Conservation (phyloP, 345 rosid species). For the Eucalyptus erythrocorys region DNA sequence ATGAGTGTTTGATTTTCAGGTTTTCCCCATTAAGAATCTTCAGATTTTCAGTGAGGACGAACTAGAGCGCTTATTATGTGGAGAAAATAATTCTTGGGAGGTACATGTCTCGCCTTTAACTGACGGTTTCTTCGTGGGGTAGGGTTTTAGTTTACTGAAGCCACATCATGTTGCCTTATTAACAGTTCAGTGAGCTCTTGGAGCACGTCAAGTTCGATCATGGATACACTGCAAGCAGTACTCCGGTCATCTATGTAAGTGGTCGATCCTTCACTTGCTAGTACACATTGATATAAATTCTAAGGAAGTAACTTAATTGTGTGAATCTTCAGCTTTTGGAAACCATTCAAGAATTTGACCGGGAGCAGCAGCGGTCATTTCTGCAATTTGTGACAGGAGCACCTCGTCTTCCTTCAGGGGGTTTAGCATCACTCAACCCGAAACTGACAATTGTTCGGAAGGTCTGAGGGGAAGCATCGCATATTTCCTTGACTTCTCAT, state of each 20-base stretch:
- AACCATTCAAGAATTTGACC: slow-evolving; percentile 58
- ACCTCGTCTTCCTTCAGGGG: slow-evolving; percentile 93
- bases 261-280: background rate
- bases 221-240: slow-evolving; percentile 97
- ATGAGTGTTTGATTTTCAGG: slow-evolving; percentile 25
- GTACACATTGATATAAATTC: background rate
- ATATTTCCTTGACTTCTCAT: background rate
- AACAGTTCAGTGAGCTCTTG: slow-evolving; percentile 65
- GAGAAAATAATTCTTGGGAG: slow-evolving; percentile 62
- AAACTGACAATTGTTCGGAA: slow-evolving; percentile 90
- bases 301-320: background rate
- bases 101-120: slow-evolving; percentile 18
- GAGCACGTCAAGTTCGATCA: slow-evolving; percentile 97
- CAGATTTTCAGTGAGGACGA: slow-evolving; percentile 75
- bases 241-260: slow-evolving; percentile 59
- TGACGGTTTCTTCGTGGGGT: background rate
- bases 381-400: slow-evolving; percentile 94
- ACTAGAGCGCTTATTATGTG: slow-evolving; percentile 75
- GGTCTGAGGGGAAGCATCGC: slow-evolving; percentile 16
- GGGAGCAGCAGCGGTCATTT: slow-evolving; percentile 59
- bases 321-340: slow-evolving; percentile 54
- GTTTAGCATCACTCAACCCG: slow-evolving; percentile 79
- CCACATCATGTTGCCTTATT: background rate
- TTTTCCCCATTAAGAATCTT: slow-evolving; percentile 65
- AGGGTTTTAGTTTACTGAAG: background rate